phyloP scores from a whole-genome alignment of 305 asterid genomes.

The Fraxinus floribunda region DNA sequence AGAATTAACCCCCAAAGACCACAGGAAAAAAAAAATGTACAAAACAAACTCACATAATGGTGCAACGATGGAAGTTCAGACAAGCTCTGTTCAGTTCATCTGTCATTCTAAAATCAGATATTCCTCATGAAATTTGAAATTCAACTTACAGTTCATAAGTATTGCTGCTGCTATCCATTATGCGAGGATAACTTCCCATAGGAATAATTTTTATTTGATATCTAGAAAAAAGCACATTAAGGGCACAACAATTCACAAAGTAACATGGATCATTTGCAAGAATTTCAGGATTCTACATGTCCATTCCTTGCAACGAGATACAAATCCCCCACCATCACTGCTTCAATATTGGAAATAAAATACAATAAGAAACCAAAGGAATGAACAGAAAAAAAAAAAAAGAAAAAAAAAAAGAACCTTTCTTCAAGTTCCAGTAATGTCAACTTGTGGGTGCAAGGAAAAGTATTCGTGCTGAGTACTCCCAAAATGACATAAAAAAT shows the following conservation, averaged over 20 bases:
- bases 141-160: slow-evolving; percentile 86
- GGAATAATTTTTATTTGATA: slow-evolving; percentile 93
- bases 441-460: slow-evolving; percentile 5
- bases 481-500: neutral
- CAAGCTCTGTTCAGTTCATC: neutral
- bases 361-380: neutral
- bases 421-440: neutral
- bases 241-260: slow-evolving; percentile 29
- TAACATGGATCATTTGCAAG: slow-evolving; percentile 9
- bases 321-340: neutral
- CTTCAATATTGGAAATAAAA: neutral
- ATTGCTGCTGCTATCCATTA: slow-evolving; percentile 80
- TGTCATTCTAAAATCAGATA: slow-evolving; percentile 4
- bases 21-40: neutral
- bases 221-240: slow-evolving; percentile 48
- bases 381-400: neutral
- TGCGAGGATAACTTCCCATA: slow-evolving; percentile 99
- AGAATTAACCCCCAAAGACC: neutral
- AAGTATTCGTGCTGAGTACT: neutral
- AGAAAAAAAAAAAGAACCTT: neutral
- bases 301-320: neutral
- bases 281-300: slow-evolving; percentile 12
- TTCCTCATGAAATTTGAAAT: neutral
- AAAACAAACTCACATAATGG: neutral
- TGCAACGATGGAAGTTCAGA: neutral